A percentile compares a stretch with the other conserved stretches of the same genome.
Evolutionary conservation across 371 early-diverging fungal genomes (phyloP).

Genomic region (Cokeromyces recurvatus): DNA sequence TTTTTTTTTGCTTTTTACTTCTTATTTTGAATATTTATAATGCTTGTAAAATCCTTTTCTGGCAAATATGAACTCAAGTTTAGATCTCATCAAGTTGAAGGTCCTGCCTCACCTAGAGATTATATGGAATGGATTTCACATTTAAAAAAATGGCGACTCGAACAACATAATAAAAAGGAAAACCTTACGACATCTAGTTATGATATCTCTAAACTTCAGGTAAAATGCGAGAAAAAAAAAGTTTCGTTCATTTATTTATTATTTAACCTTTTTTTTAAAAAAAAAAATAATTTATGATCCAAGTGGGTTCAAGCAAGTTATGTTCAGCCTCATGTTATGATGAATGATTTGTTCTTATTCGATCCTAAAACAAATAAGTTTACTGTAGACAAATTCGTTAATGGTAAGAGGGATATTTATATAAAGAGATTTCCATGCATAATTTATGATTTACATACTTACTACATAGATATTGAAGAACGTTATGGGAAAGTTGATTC

Average conservation of each 20-base stretch:
- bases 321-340: slow-evolving; percentile 26
- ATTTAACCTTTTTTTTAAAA: neutral
- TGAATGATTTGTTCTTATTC: slow-evolving; percentile 20
- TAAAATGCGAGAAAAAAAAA: neutral
- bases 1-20: neutral
- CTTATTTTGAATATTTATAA: slow-evolving; percentile 2
- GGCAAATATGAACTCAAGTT: slow-evolving; percentile 25
- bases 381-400: slow-evolving; percentile 20
- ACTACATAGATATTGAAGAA: slow-evolving; percentile 4
- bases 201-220: slow-evolving; percentile 16
- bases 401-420: slow-evolving; percentile 5
- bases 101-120: slow-evolving; percentile 24
- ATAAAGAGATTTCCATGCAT: neutral
- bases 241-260: no score
- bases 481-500: slow-evolving; percentile 24
- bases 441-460: neutral
- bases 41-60: slow-evolving; percentile 26
- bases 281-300: neutral
- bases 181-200: slow-evolving; percentile 4
- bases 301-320: slow-evolving; percentile 24
- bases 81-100: slow-evolving; percentile 18
- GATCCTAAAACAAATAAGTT: slow-evolving; percentile 20
- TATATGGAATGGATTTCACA: slow-evolving; percentile 20
- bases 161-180: slow-evolving; percentile 13
- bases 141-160: slow-evolving; percentile 19